Percentiles rank a stretch among this genome's conserved stretches.
Evolutionary conservation across 108 stramenopile genomes (phyloP).

Genomic region (Discostella pseudostelligera): DNA sequence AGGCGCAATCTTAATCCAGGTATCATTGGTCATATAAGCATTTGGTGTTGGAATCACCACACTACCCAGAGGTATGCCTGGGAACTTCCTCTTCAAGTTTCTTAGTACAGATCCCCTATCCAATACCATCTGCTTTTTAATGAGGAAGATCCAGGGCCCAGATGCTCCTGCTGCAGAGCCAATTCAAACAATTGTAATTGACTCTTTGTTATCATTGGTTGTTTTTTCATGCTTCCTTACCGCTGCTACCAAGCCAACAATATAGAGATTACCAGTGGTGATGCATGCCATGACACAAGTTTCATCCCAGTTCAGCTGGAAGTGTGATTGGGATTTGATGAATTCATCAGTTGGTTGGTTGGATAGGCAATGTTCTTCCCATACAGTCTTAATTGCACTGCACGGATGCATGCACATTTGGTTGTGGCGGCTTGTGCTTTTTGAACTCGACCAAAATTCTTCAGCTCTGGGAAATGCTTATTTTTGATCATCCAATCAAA

Average conservation of each 20-base stretch:
- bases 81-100: neutral
- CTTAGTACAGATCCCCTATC: neutral
- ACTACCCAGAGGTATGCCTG: neutral
- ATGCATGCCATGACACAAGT: constrained; percentile 8
- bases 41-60: neutral
- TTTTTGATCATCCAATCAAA: neutral
- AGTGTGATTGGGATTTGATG: neutral
- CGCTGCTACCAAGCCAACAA: neutral
- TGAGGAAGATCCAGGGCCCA: constrained; percentile 2
- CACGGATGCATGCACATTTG: neutral
- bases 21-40: constrained; percentile 19
- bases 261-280: neutral
- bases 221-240: constrained; percentile 12
- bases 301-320: constrained; percentile 5
- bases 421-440: constrained; percentile 5
- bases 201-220: neutral
- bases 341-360: constrained; percentile 1
- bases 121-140: neutral
- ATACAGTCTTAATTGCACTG: neutral
- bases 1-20: constrained; percentile 1
- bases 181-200: neutral
- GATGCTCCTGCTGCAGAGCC: neutral
- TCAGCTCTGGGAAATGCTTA: neutral
- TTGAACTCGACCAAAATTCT: constrained; percentile 1
- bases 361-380: neutral